These are phyloP conservation scores for Castanea sativa DNA, from an alignment of 306 rosid species.

Conservation along the genomic window DNA sequence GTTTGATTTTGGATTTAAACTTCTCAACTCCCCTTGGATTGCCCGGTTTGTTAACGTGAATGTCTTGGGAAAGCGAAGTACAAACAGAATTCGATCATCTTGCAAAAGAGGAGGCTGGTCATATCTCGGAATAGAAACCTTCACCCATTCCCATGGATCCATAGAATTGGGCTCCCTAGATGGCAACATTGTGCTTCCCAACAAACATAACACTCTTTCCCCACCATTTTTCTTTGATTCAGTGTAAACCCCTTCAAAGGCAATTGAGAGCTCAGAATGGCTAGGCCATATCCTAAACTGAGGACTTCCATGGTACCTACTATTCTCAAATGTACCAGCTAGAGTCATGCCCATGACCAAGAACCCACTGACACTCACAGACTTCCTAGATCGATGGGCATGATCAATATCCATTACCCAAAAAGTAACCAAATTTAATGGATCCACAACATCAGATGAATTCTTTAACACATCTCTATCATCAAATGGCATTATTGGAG, in stretches of 20 bases:
- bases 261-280: constrained; percentile 54
- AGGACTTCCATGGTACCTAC: constrained; percentile 33
- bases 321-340: constrained; percentile 38
- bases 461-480: constrained; percentile 10
- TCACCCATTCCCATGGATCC: constrained; percentile 79
- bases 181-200: constrained; percentile 78
- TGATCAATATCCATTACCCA: constrained; percentile 68
- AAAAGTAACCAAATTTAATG: constrained; percentile 62
- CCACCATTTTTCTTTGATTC: constrained; percentile 80
- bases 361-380: constrained; percentile 49
- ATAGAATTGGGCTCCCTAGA: constrained; percentile 56
- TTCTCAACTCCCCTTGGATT: constrained; percentile 74
- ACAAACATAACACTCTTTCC: constrained; percentile 80
- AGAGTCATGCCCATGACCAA: constrained; percentile 59
- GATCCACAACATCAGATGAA: constrained; percentile 21
- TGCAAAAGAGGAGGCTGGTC: constrained; percentile 53
- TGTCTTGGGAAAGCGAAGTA: constrained; percentile 68
- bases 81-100: constrained; percentile 72
- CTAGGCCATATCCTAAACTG: constrained; percentile 62
- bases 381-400: constrained; percentile 55
- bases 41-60: constrained; percentile 59
- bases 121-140: constrained; percentile 31
- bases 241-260: constrained; percentile 80
- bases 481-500: constrained; percentile 76
- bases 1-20: constrained; percentile 68